Conservation (phyloP, 768 basidiomycete species). For the Tulasnella sp. region DNA sequence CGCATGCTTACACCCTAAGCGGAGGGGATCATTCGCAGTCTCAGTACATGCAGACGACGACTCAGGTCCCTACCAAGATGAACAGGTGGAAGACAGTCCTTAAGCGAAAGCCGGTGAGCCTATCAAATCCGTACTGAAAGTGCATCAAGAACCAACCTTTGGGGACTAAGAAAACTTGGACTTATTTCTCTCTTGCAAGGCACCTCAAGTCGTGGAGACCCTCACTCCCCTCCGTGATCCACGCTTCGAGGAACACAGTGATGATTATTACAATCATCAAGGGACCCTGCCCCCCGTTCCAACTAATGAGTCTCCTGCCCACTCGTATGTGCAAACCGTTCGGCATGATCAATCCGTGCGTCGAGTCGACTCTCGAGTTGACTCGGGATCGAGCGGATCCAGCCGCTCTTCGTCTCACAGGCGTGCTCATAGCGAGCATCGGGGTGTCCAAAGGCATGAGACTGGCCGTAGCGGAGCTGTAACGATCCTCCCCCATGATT, state of each 20-base stretch:
- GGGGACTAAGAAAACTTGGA: not conserved
- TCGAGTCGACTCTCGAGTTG: not conserved
- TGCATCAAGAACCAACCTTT: not conserved
- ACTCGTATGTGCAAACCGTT: not conserved
- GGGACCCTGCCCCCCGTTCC: too few relatives aligned
- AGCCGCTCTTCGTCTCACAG: not conserved
- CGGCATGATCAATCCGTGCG: not conserved
- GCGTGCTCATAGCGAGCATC: not conserved
- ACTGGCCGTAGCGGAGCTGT: slow-evolving; percentile 5
- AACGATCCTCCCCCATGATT: slow-evolving; percentile 11
- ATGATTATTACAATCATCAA: not conserved
- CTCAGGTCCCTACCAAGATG: not conserved
- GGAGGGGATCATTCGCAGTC: not conserved
- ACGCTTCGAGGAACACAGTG: not conserved
- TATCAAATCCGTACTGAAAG: not conserved
- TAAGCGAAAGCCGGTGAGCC: slow-evolving; percentile 9
- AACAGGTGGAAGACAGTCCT: not conserved
- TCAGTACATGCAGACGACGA: not conserved
- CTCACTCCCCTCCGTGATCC: not conserved
- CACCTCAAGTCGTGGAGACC: not conserved
- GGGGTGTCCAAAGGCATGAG: not conserved
- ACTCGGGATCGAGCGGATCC: not conserved
- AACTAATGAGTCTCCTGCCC: not conserved
- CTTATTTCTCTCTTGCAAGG: too few relatives aligned
- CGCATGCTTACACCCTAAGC: not conserved